Evolutionary conservation across 2,329 filamentous ascomycete species (phyloP).

Genomic region (Pseudovirgaria hyperparasitica): DNA sequence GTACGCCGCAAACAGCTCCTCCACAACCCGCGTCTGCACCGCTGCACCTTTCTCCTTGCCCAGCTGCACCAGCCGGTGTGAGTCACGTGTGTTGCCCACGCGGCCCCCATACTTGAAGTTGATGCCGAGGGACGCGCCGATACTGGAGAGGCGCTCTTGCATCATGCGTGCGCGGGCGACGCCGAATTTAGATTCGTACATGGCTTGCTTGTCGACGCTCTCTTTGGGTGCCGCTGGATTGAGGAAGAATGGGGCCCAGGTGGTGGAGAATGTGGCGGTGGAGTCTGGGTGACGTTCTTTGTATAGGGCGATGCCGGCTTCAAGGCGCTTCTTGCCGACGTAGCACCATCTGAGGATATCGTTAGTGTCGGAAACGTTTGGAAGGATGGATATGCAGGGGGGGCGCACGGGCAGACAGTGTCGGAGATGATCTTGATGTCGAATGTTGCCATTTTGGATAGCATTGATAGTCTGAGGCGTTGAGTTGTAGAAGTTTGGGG

Average conservation of each 20-base stretch:
- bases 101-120: constrained; percentile 58
- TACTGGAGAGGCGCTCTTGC: constrained; percentile 39
- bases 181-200: constrained; percentile 52
- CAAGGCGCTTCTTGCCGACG: constrained; percentile 63
- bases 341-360: constrained; percentile 41
- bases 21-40: constrained; percentile 32
- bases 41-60: constrained; percentile 41
- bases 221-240: constrained; percentile 49
- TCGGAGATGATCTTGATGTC: constrained; percentile 70
- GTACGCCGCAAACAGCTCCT: constrained; percentile 28
- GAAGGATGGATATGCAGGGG: constrained; percentile 2
- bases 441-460: constrained; percentile 41
- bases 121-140: constrained; percentile 57
- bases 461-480: constrained; percentile 2
- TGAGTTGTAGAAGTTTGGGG: not conserved
- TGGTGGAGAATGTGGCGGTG: constrained; percentile 57
- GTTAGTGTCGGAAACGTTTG: constrained; percentile 2
- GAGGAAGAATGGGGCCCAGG: constrained; percentile 72
- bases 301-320: constrained; percentile 57
- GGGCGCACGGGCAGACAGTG: constrained; percentile 56
- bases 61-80: constrained; percentile 64
- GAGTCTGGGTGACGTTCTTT: constrained; percentile 45
- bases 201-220: constrained; percentile 40
- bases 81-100: constrained; percentile 66
- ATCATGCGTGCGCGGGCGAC: constrained; percentile 47